Evolutionary conservation across 768 basidiomycete species (phyloP), one percentile per base, ranked within the genome.

Genomic region (Paxillus rubicundulus): DNA sequence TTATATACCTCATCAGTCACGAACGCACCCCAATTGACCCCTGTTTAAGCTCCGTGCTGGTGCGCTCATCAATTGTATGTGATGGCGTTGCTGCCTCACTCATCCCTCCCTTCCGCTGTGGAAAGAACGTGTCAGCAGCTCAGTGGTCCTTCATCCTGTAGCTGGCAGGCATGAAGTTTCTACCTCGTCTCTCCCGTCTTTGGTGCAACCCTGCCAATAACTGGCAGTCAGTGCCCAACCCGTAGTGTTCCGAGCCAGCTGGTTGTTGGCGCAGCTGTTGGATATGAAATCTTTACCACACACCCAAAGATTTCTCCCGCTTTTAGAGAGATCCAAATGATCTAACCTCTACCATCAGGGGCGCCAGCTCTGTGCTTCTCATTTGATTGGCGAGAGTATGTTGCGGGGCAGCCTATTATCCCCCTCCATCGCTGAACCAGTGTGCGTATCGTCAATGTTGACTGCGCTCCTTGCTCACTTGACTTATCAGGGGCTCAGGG

Each of bases 41-140:
- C 45, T 57, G 49, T 49, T 57, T 66, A 63, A 69, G 57, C 58
- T 68, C 67, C 64, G 59, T 57, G 13, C 44, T 52, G 55, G 40
- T 42, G 37, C 16, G 57, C 24, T 37, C 42, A 49, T 53, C 58
- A 57, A 56, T 53, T 47, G 55, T 24, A 45, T 53, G 55, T 40
- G 32, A 49, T 53, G 30, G 54, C 57, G 47, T 47, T 56, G 48
- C 55, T 57, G 60, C 66, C 64, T 66, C 52, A 38, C 55, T 32
- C 38, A 36, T 50, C 56, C 51, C 51, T 44, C 61, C 48, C 27
- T 59, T 54, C 49, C 45, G 5, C 53, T 20, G 56, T 45, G 36
- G 58, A 53, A 54, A 47, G 52, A 57, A 44, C 49, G 51, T 60
- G 59, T 47, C 40, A 41, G 49, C 49, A 52, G 42, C 37, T 37